Base-by-base conservation (phyloP, 495 filamentous ascomycete genomes). In the Annulohypoxylon nitens region DNA sequence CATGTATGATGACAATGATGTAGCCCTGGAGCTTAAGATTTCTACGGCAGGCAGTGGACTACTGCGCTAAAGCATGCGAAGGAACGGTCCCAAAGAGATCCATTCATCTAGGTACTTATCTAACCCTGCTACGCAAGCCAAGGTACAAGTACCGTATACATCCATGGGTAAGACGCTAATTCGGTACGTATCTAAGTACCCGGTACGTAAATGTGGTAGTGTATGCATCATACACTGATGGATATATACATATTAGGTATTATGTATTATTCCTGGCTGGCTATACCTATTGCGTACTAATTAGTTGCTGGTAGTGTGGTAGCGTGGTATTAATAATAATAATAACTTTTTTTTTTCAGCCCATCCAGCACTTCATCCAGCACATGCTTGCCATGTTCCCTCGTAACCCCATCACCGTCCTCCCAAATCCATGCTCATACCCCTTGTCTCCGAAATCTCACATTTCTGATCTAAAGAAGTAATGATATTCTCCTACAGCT, bases 351-450 rank as follows among this genome's bases (percentile, higher is more conserved):
- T 61, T 54, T 54, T 59, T 68, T 53, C 43, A 63, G 39, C 43
- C 39, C 39, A 43, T 51, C 9, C 12, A 48, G 39, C 39, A 43
- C 39, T 14, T 43, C 65, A 55, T 69, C 63, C 72, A 71, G n/a
- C 67, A 75, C 67, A 65, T 75, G 72, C 63, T 75, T 60, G 72
- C 72, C 72, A 75, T 75, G 72, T 67, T 70, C 72, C 67, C 53
- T 70, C 67, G 72, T 75, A 75, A 70, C 71, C 62, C 61, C 30
- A 50, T 63, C 62, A 53, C 61, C 60, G 47, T 50, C 55, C 70
- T 47, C 5, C 39, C 39, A 11, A 43, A 47, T 47, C 43, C 64
- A 50, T 68, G 71, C 61, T 50, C 61, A 39, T 4, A 58, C 34
- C 55, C 70, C 65, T 36, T 62, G 66, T 70, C 71, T 66, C 67